Percentiles rank a stretch among this genome's conserved stretches.
These are phyloP conservation scores for Cercospora nicotianae DNA, from an alignment of 2,329 filamentous ascomycete species.

Conservation along the genomic window DNA sequence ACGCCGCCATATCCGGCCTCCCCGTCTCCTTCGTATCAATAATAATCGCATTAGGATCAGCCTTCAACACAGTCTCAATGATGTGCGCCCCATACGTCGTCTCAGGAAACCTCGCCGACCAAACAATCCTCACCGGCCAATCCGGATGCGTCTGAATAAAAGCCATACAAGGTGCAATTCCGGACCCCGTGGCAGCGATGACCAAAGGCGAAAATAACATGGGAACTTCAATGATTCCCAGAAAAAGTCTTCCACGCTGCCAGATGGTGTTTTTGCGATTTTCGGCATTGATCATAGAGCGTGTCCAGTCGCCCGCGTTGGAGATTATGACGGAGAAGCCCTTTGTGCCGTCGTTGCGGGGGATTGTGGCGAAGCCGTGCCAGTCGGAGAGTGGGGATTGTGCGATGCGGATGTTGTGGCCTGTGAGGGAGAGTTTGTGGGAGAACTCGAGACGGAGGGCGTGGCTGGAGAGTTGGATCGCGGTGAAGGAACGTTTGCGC, in stretches of 20 bases:
- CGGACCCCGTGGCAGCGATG: slow-evolving; percentile 70
- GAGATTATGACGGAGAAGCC: slow-evolving; percentile 70
- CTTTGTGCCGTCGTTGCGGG: slow-evolving; percentile 51
- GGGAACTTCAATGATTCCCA: slow-evolving; percentile 67
- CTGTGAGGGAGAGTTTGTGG: slow-evolving; percentile 58
- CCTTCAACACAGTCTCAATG: slow-evolving; percentile 56
- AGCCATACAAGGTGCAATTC: slow-evolving; percentile 68
- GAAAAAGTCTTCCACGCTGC: slow-evolving; percentile 66
- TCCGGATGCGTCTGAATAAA: slow-evolving; percentile 54
- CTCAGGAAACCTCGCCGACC: slow-evolving; percentile 64
- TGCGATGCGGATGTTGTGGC: slow-evolving; percentile 30
- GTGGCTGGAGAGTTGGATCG: slow-evolving; percentile 69
- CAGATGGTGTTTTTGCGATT: slow-evolving; percentile 63
- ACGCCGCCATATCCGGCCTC: slow-evolving; percentile 60
- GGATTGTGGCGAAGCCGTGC: slow-evolving; percentile 74
- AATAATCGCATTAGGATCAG: slow-evolving; percentile 65
- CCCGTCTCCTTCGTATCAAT: slow-evolving; percentile 64
- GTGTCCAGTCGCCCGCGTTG: slow-evolving; percentile 74
- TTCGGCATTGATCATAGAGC: slow-evolving; percentile 54
- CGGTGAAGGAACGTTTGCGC: slow-evolving; percentile 63
- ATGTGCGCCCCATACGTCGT: slow-evolving; percentile 63
- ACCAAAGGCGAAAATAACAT: slow-evolving; percentile 65
- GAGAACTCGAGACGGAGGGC: slow-evolving; percentile 70
- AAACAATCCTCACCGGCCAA: slow-evolving; percentile 61
- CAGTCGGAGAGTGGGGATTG: slow-evolving; percentile 56